phyloP scores from a whole-genome alignment of 2,329 filamentous ascomycete species.

The Apiospora pterosperma region DNA sequence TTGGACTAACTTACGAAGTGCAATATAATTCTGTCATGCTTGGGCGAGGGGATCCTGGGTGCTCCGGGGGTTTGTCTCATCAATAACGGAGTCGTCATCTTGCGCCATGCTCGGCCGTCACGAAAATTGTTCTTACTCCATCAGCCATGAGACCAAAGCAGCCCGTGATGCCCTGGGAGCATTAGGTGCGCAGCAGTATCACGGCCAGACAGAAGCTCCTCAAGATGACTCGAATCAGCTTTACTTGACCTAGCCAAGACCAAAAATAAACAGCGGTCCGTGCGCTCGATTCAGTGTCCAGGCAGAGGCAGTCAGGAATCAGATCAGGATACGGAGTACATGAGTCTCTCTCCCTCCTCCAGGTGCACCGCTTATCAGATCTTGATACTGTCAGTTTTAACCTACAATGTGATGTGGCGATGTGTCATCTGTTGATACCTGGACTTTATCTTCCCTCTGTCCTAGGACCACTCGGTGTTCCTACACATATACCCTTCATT shows the following conservation, averaged over 20 bases:
- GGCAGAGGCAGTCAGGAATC: not conserved
- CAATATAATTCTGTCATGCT: slow-evolving; percentile 67
- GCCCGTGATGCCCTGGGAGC: not conserved
- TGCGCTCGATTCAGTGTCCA: not conserved
- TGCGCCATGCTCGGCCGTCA: slow-evolving; percentile 1
- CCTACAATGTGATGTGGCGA: no score
- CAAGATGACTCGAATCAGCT: not conserved
- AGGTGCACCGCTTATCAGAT: no score
- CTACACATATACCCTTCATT: no score
- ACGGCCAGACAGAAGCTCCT: not conserved
- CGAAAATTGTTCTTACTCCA: not conserved
- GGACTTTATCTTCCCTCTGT: not conserved
- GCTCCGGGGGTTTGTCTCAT: not conserved
- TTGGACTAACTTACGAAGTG: slow-evolving; percentile 64
- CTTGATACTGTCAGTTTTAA: no score
- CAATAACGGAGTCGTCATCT: not conserved
- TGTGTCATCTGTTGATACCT: not conserved
- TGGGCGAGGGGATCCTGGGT: slow-evolving; percentile 34
- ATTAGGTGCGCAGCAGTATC: not conserved
- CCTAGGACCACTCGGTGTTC: not conserved
- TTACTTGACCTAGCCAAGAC: not conserved
- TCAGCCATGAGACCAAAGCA: not conserved
- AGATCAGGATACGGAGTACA: no score
- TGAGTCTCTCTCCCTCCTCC: no score
- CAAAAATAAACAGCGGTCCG: not conserved